These are phyloP conservation scores for Geotrichum restrictum DNA, from an alignment of 1,139 yeast genomes.

Conservation along the genomic window DNA sequence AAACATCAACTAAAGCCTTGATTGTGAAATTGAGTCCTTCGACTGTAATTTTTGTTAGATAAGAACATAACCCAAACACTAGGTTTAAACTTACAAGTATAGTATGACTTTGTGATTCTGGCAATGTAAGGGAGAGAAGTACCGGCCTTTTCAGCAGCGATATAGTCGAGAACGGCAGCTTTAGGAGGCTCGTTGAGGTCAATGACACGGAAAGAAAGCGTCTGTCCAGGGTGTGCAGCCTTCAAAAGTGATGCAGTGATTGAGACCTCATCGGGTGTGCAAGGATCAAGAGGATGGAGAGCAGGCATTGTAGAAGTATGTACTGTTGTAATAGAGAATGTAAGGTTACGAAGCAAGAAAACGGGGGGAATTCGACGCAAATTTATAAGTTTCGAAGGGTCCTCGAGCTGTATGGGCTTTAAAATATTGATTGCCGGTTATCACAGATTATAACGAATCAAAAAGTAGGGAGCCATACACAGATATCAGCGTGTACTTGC, in stretches of 20 bases:
- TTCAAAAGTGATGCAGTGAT: slow-evolving; percentile 51
- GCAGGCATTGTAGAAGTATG: slow-evolving; percentile 44
- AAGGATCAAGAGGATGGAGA: slow-evolving; percentile 61
- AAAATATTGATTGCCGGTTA: too few relatives aligned
- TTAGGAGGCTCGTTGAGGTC: slow-evolving; percentile 82
- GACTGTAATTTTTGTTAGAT: too few relatives aligned
- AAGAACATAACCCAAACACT: slow-evolving; percentile 58
- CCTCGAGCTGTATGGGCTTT: too few relatives aligned
- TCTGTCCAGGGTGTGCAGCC: slow-evolving; percentile 46
- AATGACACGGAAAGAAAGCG: slow-evolving; percentile 64
- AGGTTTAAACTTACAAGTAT: slow-evolving; percentile 51
- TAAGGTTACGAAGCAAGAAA: background rate
- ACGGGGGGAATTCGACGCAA: slow-evolving; percentile 49
- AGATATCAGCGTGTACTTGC: too few relatives aligned
- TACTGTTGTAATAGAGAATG: background rate
- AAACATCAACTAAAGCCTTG: slow-evolving; percentile 66
- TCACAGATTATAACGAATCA: too few relatives aligned
- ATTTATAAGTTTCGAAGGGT: background rate
- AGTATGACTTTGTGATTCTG: slow-evolving; percentile 58
- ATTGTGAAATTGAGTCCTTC: slow-evolving; percentile 41
- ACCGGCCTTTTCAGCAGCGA: slow-evolving; percentile 67
- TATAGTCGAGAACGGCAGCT: slow-evolving; percentile 60
- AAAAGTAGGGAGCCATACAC: too few relatives aligned
- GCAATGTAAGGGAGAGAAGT: slow-evolving; percentile 48
- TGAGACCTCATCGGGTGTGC: slow-evolving; percentile 61